Base-by-base conservation (phyloP, 2,329 filamentous ascomycete species). In the Alternaria dauci region DNA sequence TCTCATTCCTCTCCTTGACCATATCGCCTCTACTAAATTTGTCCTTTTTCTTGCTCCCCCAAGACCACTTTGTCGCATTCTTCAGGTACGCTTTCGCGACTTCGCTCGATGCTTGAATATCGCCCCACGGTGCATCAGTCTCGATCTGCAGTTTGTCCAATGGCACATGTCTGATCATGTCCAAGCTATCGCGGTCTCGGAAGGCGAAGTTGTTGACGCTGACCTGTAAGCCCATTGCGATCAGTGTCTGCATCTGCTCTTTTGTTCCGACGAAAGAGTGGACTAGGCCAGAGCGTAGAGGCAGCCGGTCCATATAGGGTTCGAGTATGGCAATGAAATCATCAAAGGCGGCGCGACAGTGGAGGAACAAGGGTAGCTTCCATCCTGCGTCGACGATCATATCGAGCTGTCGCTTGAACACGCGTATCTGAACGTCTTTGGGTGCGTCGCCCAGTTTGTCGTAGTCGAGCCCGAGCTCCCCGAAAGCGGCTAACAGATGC, bases 1-100 rank as follows among this genome's bases (percentile, higher is more conserved):
- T 85, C 66, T 86, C 83, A 61, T 85, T 85, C 41, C 82, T 71
- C 58, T 81, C 81, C 64, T 85, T 86, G 2, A 86, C 77, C 81
- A 85, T 84, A 32, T 73, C 73, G 0, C 77, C 79, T 8, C 62
- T 36, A 48, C 81, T 76, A 62, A 82, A 86, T 65, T 83, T 85
- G 44, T 84, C 82, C 62, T 78, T 81, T 73, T 86, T 85, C 75
- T 82, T 83, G 8, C 76, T 79, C 16, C 70, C 63, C 5, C 55
- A 58, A n/a, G 81, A 80, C 46, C 82, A 56, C 6, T 76, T 67
- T 7, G 70, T 70, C 11, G 79, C 80, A 43, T 80, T 76, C 14
- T 50, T 62, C n/a, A 83, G 66, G 57, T 82, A 85, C 12, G 69
- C 71, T 63, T 79, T 84, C 16, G 78, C 77, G 0, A 81, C 71